phyloP scores from a whole-genome alignment of 2,329 filamentous ascomycete genomes.

The Penicillium sp. region DNA sequence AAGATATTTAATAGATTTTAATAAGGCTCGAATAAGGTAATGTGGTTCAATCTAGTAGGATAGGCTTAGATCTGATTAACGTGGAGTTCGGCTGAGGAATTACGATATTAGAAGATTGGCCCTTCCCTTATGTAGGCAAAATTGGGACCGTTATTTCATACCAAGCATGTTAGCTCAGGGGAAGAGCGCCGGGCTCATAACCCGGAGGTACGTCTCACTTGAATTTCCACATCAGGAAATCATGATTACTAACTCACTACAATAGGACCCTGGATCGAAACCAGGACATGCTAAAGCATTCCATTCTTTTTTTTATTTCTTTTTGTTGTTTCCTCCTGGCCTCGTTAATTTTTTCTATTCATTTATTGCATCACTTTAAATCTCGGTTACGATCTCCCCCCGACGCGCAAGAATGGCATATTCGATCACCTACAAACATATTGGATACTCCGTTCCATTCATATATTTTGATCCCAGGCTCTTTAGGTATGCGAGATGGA shows the following conservation, averaged over 20 bases:
- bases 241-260: background rate
- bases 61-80: too few species aligned
- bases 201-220: slow-evolving; percentile 36
- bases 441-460: too few species aligned
- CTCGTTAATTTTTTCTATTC: background rate
- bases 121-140: background rate
- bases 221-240: background rate
- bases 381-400: background rate
- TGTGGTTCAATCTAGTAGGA: too few species aligned
- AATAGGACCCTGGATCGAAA: background rate
- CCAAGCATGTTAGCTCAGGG: slow-evolving; percentile 46
- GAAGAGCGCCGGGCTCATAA: slow-evolving; percentile 52
- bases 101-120: background rate
- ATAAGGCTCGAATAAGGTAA: too few species aligned
- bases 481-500: too few species aligned
- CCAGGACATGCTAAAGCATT: background rate
- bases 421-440: too few species aligned
- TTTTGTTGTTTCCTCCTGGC: background rate
- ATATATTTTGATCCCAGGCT: too few species aligned
- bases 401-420: too few species aligned
- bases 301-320: background rate
- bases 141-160: background rate
- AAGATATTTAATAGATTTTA: too few species aligned
- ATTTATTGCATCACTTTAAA: background rate
- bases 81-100: too few species aligned